These are phyloP conservation scores for Citrus sinensis DNA, from an alignment of 345 rosid genomes.

Conservation along the genomic window DNA sequence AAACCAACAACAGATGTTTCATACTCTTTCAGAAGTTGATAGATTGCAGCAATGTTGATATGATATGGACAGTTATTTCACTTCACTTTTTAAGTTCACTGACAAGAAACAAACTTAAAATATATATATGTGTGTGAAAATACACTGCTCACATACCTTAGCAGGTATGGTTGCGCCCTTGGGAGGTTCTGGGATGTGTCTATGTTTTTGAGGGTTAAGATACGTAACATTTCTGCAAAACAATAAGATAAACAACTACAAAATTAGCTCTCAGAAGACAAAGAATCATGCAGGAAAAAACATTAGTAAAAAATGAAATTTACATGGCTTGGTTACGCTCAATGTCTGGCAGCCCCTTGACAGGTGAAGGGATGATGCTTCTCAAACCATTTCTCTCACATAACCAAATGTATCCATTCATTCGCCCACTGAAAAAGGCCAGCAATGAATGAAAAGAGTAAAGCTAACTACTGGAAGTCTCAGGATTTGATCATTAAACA, in stretches of 20 bases:
- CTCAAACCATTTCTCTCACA: conserved; percentile 54
- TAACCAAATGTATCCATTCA: conserved; percentile 86
- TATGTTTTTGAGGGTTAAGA: conserved; percentile 48
- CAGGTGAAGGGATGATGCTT: conserved; percentile 50
- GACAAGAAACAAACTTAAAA: not conserved
- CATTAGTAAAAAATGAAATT: conserved; percentile 30
- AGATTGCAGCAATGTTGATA: not conserved
- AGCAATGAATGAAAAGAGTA: conserved; percentile 16
- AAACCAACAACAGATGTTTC: not conserved
- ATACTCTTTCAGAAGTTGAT: not conserved
- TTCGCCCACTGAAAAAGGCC: conserved; percentile 66
- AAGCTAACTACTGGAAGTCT: conserved; percentile 9
- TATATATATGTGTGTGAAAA: not conserved
- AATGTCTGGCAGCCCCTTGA: conserved; percentile 61
- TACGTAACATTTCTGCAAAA: conserved; percentile 66
- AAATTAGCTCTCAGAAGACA: conserved; percentile 5
- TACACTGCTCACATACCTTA: conserved; percentile 45
- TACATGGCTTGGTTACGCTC: conserved; percentile 67
- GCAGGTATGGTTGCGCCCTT: conserved; percentile 61
- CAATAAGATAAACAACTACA: not conserved
- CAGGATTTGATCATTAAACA: not conserved
- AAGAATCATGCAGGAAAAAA: conserved; percentile 9
- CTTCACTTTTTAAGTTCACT: not conserved
- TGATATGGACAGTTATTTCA: not conserved
- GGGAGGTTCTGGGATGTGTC: conserved; percentile 77